phyloP scores from a whole-genome alignment of 73 alveolate species.

The Tetrahymena borealis region DNA sequence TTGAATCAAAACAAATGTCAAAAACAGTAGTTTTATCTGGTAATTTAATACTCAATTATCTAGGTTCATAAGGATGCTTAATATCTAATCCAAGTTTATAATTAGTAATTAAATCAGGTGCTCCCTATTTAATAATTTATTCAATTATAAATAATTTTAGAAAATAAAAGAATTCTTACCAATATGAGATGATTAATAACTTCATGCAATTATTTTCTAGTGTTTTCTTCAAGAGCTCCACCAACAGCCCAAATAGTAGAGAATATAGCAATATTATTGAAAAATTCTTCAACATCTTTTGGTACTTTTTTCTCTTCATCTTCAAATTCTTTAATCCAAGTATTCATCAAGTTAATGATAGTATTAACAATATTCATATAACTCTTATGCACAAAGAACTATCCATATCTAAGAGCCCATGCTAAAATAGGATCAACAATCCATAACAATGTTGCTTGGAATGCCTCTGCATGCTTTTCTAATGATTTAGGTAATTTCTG shows the following conservation, averaged over 20 bases:
- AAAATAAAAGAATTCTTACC: neutral
- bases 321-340: conserved; percentile 1
- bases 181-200: conserved; percentile 62
- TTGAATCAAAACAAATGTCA: conserved; percentile 63
- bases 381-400: neutral
- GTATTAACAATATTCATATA: conserved; percentile 1
- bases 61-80: neutral
- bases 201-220: conserved; percentile 75
- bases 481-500: neutral
- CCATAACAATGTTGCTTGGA: conserved; percentile 14
- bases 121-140: conserved; percentile 23
- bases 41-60: conserved; percentile 14
- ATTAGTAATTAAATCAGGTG: conserved; percentile 36
- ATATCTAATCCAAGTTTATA: neutral
- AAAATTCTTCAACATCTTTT: conserved; percentile 81
- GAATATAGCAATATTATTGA: conserved; percentile 74
- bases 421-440: conserved; percentile 17
- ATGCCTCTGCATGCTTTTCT: neutral
- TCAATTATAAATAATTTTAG: neutral
- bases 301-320: conserved; percentile 43
- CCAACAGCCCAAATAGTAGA: conserved; percentile 95
- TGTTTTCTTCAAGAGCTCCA: conserved; percentile 88
- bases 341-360: conserved; percentile 2
- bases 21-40: conserved; percentile 40
- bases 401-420: conserved; percentile 7